A percentile compares a stretch with the other conserved stretches of the same genome.
These are phyloP conservation scores for Tylopilus cervinicoccineus DNA, from an alignment of 768 basidiomycete species.

Conservation along the genomic window DNA sequence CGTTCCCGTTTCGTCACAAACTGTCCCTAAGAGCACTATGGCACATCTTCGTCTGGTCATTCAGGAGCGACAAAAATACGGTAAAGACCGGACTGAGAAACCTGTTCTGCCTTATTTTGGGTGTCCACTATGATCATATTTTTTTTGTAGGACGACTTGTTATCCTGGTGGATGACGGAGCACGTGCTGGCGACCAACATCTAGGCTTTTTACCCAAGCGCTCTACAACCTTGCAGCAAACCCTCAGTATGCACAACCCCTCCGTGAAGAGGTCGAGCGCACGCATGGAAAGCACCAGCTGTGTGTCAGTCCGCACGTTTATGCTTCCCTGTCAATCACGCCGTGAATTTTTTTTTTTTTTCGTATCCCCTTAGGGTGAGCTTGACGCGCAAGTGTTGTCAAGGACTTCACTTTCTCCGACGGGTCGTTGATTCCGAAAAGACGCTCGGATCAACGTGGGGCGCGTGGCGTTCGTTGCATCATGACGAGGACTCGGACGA, in stretches of 20 bases:
- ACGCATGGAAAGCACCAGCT: neutral
- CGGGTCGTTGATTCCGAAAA: conserved; percentile 34
- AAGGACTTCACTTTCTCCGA: conserved; percentile 36
- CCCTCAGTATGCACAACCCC: neutral
- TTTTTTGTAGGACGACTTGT: neutral
- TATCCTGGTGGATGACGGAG: neutral
- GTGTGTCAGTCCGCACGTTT: neutral
- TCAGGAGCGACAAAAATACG: conserved; percentile 24
- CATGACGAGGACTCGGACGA: conserved; percentile 26
- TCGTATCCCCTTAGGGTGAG: too few relatives aligned
- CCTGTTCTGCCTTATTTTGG: conserved; percentile 20
- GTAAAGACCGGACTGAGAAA: conserved; percentile 27
- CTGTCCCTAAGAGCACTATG: neutral
- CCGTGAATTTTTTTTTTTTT: neutral
- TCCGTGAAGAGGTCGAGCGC: neutral
- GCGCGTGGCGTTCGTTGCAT: conserved; percentile 22
- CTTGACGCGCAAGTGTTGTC: conserved; percentile 30
- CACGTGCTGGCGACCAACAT: neutral
- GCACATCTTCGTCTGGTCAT: conserved; percentile 27
- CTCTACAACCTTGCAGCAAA: neutral
- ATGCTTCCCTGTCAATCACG: too few relatives aligned
- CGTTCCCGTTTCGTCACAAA: conserved; percentile 6
- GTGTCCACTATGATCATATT: neutral
- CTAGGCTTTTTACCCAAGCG: neutral
- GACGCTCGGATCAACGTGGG: conserved; percentile 23